Conservation (phyloP, 768 basidiomycete species). For the Gloeopeniophorella convolvens region DNA sequence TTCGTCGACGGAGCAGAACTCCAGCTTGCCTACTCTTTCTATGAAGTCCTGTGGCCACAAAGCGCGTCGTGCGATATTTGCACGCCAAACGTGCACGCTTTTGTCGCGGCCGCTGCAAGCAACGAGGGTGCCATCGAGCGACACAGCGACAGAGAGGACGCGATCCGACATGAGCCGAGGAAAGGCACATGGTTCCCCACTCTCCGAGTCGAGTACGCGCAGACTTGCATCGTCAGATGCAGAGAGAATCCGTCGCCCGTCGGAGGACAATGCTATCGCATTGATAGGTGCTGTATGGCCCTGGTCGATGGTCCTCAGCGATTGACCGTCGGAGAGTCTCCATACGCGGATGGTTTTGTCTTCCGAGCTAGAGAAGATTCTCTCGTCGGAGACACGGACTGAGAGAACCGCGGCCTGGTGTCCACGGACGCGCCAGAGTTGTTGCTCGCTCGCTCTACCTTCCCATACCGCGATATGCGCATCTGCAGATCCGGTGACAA, state of each 20-base stretch:
- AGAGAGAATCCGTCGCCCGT: conserved; percentile 2
- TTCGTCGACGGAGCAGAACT: conserved; percentile 11
- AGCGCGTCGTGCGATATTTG: not conserved
- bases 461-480: conserved; percentile 11
- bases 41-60: conserved; percentile 8
- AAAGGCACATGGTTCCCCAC: not conserved
- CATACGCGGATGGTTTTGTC: conserved; percentile 12
- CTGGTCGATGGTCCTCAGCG: conserved; percentile 24
- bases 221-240: conserved; percentile 9
- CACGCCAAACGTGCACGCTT: conserved; percentile 1
- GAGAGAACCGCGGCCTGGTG: not conserved
- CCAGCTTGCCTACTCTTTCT: not conserved
- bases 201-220: conserved; percentile 6
- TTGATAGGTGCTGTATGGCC: conserved; percentile 20
- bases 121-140: conserved; percentile 5
- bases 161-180: not conserved
- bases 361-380: conserved; percentile 10
- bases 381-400: not conserved
- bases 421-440: not conserved
- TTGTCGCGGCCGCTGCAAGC: not conserved
- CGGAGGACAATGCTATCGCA: not conserved
- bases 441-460: not conserved
- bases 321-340: not conserved
- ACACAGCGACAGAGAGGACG: not conserved
- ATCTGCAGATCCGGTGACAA: conserved; percentile 7